These are phyloP conservation scores for Pecoramyces ruminantium DNA, from an alignment of 192 early-diverging fungal genomes.

Conservation along the genomic window DNA sequence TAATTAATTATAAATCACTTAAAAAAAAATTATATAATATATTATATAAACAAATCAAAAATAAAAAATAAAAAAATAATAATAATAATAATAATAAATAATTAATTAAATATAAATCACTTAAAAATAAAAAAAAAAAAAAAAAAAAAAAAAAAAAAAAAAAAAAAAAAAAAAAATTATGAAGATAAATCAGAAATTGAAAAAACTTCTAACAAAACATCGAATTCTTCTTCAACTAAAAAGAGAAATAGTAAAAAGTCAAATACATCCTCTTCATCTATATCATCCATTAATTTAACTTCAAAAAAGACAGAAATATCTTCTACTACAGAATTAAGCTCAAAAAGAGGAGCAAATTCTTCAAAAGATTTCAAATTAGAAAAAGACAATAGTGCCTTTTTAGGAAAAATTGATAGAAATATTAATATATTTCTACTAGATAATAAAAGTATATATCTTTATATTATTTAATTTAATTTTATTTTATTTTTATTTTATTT, in stretches of 20 bases:
- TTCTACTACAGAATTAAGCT: background rate
- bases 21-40: no score
- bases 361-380: background rate
- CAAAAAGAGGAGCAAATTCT: background rate
- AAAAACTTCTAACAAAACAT: background rate
- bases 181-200: background rate
- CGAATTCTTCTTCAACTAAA: background rate
- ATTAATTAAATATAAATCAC: no score
- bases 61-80: no score
- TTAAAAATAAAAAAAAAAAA: no score
- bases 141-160: no score
- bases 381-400: background rate
- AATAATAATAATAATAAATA: no score
- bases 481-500: no score
- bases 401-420: background rate
- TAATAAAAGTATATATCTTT: background rate
- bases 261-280: background rate
- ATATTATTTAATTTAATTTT: no score
- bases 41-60: no score
- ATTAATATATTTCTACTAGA: background rate
- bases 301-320: background rate
- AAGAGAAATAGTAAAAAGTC: background rate
- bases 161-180: no score
- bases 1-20: no score
- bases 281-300: background rate